Percentiles rank a stretch among this genome's conserved stretches.
These are phyloP conservation scores for Herpetomonas tarakana DNA, from an alignment of 208 protist species.

Conservation along the genomic window DNA sequence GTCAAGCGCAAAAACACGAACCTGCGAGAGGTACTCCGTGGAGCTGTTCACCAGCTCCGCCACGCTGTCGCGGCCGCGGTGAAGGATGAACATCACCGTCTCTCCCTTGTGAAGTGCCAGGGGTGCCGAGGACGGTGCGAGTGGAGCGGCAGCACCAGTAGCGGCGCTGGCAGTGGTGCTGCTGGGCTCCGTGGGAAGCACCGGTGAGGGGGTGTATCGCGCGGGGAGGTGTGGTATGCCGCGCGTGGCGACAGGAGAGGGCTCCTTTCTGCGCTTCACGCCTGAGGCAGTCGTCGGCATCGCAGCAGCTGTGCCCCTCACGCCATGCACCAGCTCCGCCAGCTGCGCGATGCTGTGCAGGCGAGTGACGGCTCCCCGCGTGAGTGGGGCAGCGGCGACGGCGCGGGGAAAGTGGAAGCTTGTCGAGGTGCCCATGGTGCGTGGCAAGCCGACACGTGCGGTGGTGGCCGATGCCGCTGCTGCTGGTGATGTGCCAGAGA, in stretches of 20 bases:
- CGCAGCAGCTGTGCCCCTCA: background rate
- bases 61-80: constrained; percentile 25
- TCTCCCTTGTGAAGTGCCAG: constrained; percentile 46
- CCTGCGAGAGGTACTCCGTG: constrained; percentile 44
- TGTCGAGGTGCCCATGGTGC: background rate
- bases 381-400: constrained; percentile 8
- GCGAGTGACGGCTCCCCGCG: constrained; percentile 33
- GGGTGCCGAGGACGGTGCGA: background rate
- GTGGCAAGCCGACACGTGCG: background rate
- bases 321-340: constrained; percentile 15
- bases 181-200: background rate
- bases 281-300: background rate
- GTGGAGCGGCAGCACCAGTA: background rate
- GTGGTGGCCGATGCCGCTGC: background rate
- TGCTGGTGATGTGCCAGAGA: no score
- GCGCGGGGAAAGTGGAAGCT: background rate
- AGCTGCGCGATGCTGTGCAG: constrained; percentile 39
- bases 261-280: background rate
- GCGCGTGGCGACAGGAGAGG: background rate
- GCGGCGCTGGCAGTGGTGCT: constrained; percentile 14
- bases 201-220: background rate
- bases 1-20: constrained; percentile 64
- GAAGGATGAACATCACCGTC: constrained; percentile 58
- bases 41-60: constrained; percentile 24
- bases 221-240: background rate